Conservation (phyloP, 192 early-diverging fungal species). For the Coemansia sp. region DNA sequence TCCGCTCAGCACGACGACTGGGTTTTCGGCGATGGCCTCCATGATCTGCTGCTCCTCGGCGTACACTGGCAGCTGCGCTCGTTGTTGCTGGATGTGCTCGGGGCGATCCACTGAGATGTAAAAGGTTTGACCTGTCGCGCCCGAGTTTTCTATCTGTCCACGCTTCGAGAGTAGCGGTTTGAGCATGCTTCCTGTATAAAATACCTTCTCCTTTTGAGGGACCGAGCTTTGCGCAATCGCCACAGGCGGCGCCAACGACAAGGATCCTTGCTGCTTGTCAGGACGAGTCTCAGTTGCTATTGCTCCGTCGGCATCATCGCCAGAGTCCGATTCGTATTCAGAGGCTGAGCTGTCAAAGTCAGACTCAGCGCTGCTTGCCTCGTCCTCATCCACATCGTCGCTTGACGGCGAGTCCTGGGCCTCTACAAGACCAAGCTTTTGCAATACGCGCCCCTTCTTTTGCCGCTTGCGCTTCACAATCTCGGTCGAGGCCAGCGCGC, state of each 20-base stretch:
- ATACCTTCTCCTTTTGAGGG: constrained; percentile 15
- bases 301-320: background rate
- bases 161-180: constrained; percentile 32
- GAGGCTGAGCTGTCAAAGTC: constrained; percentile 79
- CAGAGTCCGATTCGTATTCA: constrained; percentile 45
- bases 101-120: constrained; percentile 76
- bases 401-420: constrained; percentile 7
- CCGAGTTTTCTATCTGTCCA: background rate
- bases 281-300: constrained; percentile 17
- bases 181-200: constrained; percentile 45
- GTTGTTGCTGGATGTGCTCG: constrained; percentile 71
- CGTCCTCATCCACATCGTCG: constrained; percentile 11
- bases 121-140: constrained; percentile 55
- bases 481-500: constrained; percentile 31
- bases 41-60: constrained; percentile 97
- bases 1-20: constrained; percentile 91
- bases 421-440: constrained; percentile 35
- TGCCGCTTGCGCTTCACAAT: constrained; percentile 58
- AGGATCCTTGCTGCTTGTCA: background rate
- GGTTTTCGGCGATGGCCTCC: constrained; percentile 89
- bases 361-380: constrained; percentile 38
- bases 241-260: background rate
- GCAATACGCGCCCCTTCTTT: constrained; percentile 56
- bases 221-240: background rate
- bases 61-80: constrained; percentile 85